These are phyloP conservation scores for Nepenthes alata DNA, from an alignment of 179 eudicot species.

Conservation along the genomic window DNA sequence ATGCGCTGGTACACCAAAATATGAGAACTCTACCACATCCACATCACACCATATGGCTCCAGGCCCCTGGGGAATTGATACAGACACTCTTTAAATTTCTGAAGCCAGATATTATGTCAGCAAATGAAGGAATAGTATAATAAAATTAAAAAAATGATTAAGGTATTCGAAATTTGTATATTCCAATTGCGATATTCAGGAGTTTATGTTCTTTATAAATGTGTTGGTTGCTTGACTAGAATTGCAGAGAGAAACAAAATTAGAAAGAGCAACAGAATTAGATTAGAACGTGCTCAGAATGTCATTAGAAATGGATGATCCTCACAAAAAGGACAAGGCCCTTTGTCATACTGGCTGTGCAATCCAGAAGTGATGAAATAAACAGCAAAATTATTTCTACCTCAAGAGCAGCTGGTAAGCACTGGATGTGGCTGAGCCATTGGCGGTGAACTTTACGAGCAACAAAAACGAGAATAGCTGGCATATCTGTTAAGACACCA, in stretches of 20 bases:
- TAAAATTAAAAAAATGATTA: not conserved
- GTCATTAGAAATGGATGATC: no score
- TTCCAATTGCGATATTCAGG: no score
- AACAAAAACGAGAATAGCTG: conserved; percentile 89
- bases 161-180: not conserved
- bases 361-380: not conserved
- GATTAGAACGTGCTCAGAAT: no score
- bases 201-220: no score
- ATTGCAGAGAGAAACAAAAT: no score
- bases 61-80: conserved; percentile 19
- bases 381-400: conserved; percentile 12
- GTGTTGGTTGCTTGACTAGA: no score
- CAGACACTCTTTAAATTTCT: not conserved
- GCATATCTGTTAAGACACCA: conserved; percentile 78
- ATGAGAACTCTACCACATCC: conserved; percentile 89
- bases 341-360: not conserved
- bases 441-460: conserved; percentile 84
- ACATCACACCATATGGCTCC: conserved; percentile 79
- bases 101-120: not conserved
- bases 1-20: conserved; percentile 94
- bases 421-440: conserved; percentile 80
- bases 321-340: not conserved
- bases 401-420: conserved; percentile 87
- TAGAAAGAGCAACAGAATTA: no score
- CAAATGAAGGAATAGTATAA: not conserved